Base-by-base conservation (phyloP, 768 basidiomycete genomes). In the Leccinum pellstonianum region DNA sequence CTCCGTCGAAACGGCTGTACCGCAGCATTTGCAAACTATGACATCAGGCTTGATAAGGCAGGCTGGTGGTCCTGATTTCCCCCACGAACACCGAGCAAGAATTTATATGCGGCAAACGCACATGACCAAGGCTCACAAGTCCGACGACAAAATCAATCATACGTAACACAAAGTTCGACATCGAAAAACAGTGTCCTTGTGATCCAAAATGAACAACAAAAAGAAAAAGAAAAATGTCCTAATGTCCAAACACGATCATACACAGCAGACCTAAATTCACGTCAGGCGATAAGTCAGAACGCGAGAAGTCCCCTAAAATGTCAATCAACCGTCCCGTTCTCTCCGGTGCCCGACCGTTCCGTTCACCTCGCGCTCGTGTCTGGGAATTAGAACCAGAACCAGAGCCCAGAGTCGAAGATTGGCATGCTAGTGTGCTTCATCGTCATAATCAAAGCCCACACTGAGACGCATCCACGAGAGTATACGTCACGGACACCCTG, bases 401-500 rank as follows among this genome's bases (percentile, higher is more conserved):
- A 43, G 41, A 43, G 41, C 4, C n/a, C 17, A n/a, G 41, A 46
- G n/a, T 17, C 11, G 43, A 46, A 19, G 41, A 19, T 19, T 5
- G 43, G 10, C 43, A 19, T 46, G 17, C 43, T 19, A 46, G n/a
- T 19, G 17, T 41, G 17, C 17, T 46, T 46, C 19, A 19, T 46
- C n/a, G 43, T 46, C 43, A n/a, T 10, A 9, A 46, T 46, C n/a
- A 46, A 49, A 52, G 29, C 17, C 52, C 52, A 31, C 37, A 47
- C n/a, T n/a, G 3, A 1, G 23, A 54, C 25, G 14, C 3, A 66
- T 55, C 14, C 29, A 35, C 41, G 5, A 5, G 1, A 12, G 53
- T 52, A n/a, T 25, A 58, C 5, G 66, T 14, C 35, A 73, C 68
- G 25, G 58, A 3, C 14, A 73, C 61, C 54, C 64, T 68, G 0